A percentile compares a stretch with the other conserved stretches of the same genome.
Conservation (phyloP, 2,329 filamentous ascomycete species). For the Pseudohalonectria lignicola region DNA sequence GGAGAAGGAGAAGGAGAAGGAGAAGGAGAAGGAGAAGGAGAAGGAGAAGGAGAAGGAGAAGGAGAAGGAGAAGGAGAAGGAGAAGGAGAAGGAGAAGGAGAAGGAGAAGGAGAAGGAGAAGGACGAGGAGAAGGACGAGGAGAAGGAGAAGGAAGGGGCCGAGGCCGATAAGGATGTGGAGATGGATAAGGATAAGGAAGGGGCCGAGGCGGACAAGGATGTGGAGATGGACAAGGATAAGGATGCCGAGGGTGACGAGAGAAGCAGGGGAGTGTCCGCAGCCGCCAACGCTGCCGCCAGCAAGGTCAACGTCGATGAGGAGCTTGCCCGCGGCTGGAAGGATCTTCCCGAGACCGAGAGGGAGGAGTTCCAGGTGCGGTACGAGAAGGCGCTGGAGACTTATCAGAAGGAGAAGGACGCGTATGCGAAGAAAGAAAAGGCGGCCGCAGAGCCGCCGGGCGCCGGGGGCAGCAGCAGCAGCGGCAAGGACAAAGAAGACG, state of each 20-base stretch:
- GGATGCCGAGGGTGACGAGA: conserved; percentile 8
- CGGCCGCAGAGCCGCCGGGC: background rate
- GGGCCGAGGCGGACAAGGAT: conserved; percentile 13
- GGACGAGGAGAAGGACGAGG: no score
- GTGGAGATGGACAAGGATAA: no score
- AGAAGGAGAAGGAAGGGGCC: no score
- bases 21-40: no score
- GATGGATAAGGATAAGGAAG: conserved; percentile 15
- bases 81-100: no score
- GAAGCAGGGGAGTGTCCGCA: conserved; percentile 15
- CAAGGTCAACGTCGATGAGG: conserved; percentile 44
- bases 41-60: no score
- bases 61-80: no score
- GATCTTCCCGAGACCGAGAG: conserved; percentile 36
- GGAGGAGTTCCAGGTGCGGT: conserved; percentile 34
- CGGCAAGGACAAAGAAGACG: no score
- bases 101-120: no score
- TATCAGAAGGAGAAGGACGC: conserved; percentile 30
- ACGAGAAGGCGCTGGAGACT: conserved; percentile 24
- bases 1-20: no score
- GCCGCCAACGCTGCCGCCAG: conserved; percentile 17
- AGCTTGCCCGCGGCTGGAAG: conserved; percentile 44
- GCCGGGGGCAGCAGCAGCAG: background rate
- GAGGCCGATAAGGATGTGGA: conserved; percentile 12
- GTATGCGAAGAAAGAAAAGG: background rate